A percentile compares a stretch with the other conserved stretches of the same genome.
phyloP scores from a whole-genome alignment of 2,329 filamentous ascomycete genomes.

The Domatiomyces catenatus region DNA sequence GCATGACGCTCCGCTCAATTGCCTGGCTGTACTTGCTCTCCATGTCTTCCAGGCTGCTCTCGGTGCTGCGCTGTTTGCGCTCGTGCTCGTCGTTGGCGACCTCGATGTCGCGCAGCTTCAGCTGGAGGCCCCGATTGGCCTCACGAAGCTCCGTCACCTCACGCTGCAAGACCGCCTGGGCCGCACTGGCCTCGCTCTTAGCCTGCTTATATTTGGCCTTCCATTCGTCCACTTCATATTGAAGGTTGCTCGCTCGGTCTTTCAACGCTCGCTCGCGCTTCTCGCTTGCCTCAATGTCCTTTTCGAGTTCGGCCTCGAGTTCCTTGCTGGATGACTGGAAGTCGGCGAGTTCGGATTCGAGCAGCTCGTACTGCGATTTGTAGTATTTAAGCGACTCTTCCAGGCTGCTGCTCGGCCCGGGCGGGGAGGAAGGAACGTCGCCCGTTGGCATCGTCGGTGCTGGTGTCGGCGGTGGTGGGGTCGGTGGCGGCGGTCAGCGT shows the following conservation, averaged over 20 bases:
- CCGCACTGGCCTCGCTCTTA: constrained; percentile 70
- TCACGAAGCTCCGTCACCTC: constrained; percentile 89
- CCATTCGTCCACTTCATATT: constrained; percentile 94
- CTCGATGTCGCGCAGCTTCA: constrained; percentile 83
- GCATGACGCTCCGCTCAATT: constrained; percentile 79
- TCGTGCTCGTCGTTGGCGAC: constrained; percentile 98
- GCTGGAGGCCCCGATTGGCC: constrained; percentile 60
- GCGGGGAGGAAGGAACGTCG: constrained; percentile 22
- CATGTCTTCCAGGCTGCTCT: constrained; percentile 87
- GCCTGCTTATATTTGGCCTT: constrained; percentile 97
- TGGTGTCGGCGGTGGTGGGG: not conserved
- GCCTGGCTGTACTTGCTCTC: constrained; percentile 94
- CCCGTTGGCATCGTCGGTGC: constrained; percentile 7
- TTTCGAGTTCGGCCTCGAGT: constrained; percentile 84
- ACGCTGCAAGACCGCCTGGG: constrained; percentile 78
- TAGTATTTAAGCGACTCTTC: constrained; percentile 83
- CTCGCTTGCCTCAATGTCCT: constrained; percentile 88
- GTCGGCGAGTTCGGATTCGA: constrained; percentile 80
- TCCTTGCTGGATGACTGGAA: constrained; percentile 91
- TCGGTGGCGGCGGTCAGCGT: not conserved
- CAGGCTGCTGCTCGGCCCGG: constrained; percentile 25
- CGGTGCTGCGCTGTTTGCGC: constrained; percentile 86
- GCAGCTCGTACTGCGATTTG: constrained; percentile 85
- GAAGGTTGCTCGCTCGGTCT: constrained; percentile 70
- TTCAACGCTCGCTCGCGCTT: constrained; percentile 75